These are phyloP conservation scores for Pseudonitzschia multistriata DNA, from an alignment of 108 stramenopile species.

Conservation along the genomic window DNA sequence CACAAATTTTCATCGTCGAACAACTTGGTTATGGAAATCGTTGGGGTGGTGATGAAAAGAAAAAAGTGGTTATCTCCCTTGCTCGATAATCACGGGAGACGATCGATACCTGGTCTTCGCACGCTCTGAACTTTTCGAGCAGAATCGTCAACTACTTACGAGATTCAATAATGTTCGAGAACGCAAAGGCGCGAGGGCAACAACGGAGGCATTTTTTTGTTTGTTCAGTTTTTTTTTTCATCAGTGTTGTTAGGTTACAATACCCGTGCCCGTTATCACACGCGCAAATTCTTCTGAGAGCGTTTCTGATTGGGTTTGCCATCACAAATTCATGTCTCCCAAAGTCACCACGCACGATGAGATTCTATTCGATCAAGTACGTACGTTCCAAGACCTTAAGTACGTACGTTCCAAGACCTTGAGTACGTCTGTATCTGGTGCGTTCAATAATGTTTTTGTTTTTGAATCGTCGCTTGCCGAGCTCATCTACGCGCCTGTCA, in stretches of 20 bases:
- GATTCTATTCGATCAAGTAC: slow-evolving; percentile 9
- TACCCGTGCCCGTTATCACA: no score
- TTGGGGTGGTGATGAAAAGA: not conserved
- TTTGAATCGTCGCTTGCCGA: not conserved
- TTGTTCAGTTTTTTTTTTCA: not conserved
- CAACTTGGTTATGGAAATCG: not conserved
- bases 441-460: not conserved
- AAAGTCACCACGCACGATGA: slow-evolving; percentile 5
- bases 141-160: not conserved
- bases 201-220: not conserved
- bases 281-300: not conserved
- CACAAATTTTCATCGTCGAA: not conserved
- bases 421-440: not conserved
- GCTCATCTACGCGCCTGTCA: not conserved
- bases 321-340: not conserved
- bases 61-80: not conserved
- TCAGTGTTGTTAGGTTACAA: not conserved
- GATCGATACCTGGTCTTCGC: not conserved
- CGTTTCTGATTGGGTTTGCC: not conserved
- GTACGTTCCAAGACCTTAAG: not conserved
- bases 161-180: not conserved
- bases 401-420: not conserved
- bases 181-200: not conserved
- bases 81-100: not conserved
- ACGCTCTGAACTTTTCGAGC: not conserved